Evolutionary conservation across 2,329 filamentous ascomycete species (phyloP).

Genomic region (Endocalyx cinctus): DNA sequence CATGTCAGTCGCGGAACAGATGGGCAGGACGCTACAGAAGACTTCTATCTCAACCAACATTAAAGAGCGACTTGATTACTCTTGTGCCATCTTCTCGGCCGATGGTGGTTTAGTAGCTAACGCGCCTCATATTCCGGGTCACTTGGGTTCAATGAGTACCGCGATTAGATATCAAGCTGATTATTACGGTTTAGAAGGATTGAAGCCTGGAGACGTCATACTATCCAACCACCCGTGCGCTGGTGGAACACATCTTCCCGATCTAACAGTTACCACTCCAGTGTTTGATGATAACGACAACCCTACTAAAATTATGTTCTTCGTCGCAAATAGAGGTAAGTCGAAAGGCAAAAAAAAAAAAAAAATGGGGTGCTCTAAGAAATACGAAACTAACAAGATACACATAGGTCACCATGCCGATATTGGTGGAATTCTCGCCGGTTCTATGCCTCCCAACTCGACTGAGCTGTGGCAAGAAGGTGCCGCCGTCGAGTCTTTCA

Average conservation of each 20-base stretch:
- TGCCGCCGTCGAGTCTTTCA: slow-evolving; percentile 31
- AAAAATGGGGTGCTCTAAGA: too few species aligned
- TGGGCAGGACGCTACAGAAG: slow-evolving; percentile 73
- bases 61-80: slow-evolving; percentile 76
- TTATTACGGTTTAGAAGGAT: slow-evolving; percentile 31
- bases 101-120: slow-evolving; percentile 70
- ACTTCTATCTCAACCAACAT: slow-evolving; percentile 74
- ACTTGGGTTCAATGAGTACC: slow-evolving; percentile 67
- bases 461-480: slow-evolving; percentile 39
- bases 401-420: slow-evolving; percentile 13
- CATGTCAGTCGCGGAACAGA: slow-evolving; percentile 80
- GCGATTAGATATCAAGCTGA: slow-evolving; percentile 52
- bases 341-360: too few species aligned
- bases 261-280: slow-evolving; percentile 15
- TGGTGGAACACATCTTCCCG: slow-evolving; percentile 15
- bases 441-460: slow-evolving; percentile 37
- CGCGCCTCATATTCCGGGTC: slow-evolving; percentile 69
- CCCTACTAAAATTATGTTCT: slow-evolving; percentile 10
- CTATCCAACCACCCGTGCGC: slow-evolving; percentile 55
- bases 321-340: slow-evolving; percentile 29
- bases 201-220: slow-evolving; percentile 70
- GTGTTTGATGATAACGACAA: slow-evolving; percentile 12
- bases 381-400: too few species aligned
- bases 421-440: slow-evolving; percentile 42
- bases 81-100: slow-evolving; percentile 71